Evolutionary conservation across 1,139 yeast genomes (phyloP), one percentile per base, ranked within the genome.

Genomic region (Sugiyamaella japonica): DNA sequence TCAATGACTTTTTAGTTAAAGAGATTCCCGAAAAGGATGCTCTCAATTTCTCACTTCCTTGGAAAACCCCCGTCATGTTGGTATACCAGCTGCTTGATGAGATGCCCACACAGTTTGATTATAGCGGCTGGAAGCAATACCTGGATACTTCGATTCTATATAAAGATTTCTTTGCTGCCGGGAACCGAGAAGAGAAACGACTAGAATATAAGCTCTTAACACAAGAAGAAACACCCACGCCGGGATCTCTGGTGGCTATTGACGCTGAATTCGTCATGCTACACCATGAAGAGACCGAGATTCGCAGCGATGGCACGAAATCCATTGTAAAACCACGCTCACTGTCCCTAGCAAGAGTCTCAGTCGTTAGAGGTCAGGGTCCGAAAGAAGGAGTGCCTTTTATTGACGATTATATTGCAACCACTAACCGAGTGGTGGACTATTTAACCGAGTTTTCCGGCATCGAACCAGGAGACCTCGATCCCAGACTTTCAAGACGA

Each of bases 241-340:
- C 85, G 0, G 97, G 97, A 0, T 76, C 89, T 0, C 70, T 90
- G 41, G 84, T 91, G 15, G 99, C 99, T 0, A 86, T 95, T 55
- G 99, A 95, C 75, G 98, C 99, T 0, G 99, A 95, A 70, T 95
- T 95, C 75, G 98, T 95, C 6, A 81, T 85, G 46, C 70, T 91
- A 38, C 82, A 83, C 54, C 89, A 88, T 6, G 98, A 91, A 63
- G 84, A 86, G 61, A 80, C 83, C 43, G 98, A 91, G 65, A 81
- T 93, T 48, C 80, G 81, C 52, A 79, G 84, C 53, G 83, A 82
- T 59, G 98, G 98, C 0, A 66, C 77, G 5, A 84, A 83, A 58
- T 78, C 82, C 12, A 72, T 91, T 47, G 77, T 90, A 9, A 81
- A 84, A 57, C 98, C 99, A 0, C 84, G 85, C 53, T 80, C 82